phyloP scores from a whole-genome alignment of 768 basidiomycete species.

The Trametes cubensis region DNA sequence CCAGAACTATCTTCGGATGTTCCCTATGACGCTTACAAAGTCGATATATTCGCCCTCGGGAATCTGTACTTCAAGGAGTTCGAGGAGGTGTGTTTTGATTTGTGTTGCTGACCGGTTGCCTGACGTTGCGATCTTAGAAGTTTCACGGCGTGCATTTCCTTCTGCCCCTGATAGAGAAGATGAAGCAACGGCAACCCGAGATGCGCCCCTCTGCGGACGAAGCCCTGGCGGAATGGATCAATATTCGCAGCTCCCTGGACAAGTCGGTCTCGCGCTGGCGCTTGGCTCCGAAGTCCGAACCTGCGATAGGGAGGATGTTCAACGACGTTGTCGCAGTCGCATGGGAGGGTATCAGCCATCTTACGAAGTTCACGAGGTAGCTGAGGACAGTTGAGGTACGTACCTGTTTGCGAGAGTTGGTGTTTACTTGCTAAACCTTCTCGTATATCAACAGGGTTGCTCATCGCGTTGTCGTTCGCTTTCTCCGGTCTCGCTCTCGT shows the following conservation, averaged over 20 bases:
- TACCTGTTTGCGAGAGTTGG: too few species aligned
- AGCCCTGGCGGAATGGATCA: constrained; percentile 1
- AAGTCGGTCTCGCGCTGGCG: constrained; percentile 17
- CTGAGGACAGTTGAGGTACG: not conserved
- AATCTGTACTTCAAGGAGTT: constrained; percentile 28
- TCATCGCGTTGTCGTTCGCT: too few species aligned
- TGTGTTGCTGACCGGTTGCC: not conserved
- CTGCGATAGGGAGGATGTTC: constrained; percentile 13
- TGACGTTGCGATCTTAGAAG: constrained; percentile 10
- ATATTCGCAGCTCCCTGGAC: not conserved
- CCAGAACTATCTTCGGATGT: constrained; percentile 28
- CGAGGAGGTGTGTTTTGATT: constrained; percentile 12
- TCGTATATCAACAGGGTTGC: too few species aligned
- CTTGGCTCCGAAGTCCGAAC: constrained; percentile 13
- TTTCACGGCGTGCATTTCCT: constrained; percentile 16
- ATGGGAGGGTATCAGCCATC: constrained; percentile 12
- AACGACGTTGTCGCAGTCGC: constrained; percentile 27
- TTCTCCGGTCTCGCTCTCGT: too few species aligned
- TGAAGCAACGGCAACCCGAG: constrained; percentile 16
- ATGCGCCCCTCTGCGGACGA: constrained; percentile 17
- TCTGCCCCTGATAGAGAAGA: constrained; percentile 11
- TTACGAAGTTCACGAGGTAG: not conserved
- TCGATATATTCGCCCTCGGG: constrained; percentile 33
- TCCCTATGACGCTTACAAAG: constrained; percentile 32
- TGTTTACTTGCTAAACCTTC: too few species aligned